Evolutionary conservation across 306 rosid genomes (phyloP).

Genomic region (Chamaecrista fasciculata): DNA sequence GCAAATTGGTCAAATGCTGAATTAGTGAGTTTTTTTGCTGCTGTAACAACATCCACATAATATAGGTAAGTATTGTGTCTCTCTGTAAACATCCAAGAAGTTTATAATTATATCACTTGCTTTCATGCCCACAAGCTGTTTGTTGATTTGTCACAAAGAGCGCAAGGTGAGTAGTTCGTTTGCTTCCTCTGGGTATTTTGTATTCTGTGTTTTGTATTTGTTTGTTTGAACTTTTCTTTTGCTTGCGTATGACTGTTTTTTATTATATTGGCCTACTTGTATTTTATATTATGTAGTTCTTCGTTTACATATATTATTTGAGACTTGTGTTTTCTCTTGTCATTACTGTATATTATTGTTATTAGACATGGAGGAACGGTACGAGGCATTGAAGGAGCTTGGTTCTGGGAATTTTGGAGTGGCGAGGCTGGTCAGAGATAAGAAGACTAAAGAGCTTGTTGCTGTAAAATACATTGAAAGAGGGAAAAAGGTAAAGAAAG

Average conservation of each 20-base stretch:
- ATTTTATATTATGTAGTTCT: not conserved
- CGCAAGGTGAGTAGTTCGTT: not conserved
- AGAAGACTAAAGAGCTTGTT: constrained; percentile 78
- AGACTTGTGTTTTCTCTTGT: constrained; percentile 2
- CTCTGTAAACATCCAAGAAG: too few species aligned
- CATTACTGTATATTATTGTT: not conserved
- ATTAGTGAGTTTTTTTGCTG: too few species aligned
- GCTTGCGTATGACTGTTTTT: constrained; percentile 21
- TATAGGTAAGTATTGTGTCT: too few species aligned
- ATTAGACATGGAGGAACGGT: too few species aligned
- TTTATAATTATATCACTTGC: not conserved
- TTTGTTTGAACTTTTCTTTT: constrained; percentile 28
- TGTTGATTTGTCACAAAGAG: not conserved
- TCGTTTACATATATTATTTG: not conserved
- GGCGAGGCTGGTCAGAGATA: constrained; percentile 90
- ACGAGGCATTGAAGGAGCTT: not conserved
- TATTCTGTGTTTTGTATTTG: constrained; percentile 11
- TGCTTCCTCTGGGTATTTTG: not conserved
- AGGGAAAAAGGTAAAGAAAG: constrained; percentile 74
- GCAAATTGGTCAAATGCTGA: too few species aligned
- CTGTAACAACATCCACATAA: too few species aligned
- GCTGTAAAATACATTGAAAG: constrained; percentile 98
- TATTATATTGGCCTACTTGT: constrained; percentile 12
- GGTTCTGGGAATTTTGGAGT: constrained; percentile 81
- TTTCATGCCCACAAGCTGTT: not conserved